Conservation (phyloP, 192 early-diverging fungal species). For the Allomyces macrogynus region DNA sequence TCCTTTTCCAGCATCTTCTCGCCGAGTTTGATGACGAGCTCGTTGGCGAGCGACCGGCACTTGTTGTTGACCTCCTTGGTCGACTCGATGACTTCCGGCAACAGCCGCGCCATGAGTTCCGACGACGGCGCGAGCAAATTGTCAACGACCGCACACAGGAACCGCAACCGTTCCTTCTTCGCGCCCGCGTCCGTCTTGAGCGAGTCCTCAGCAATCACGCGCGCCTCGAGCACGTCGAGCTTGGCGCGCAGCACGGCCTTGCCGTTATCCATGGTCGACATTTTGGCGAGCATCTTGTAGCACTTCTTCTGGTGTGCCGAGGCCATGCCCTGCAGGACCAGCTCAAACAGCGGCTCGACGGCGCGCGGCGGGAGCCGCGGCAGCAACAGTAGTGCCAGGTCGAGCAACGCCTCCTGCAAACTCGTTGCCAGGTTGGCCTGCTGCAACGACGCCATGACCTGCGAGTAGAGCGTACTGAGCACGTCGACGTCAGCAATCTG, state of each 20-base stretch:
- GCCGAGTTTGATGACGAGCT: constrained; percentile 76
- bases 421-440: background rate
- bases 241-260: background rate
- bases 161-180: constrained; percentile 59
- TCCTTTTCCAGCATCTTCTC: constrained; percentile 47
- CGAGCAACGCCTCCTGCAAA: background rate
- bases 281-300: background rate
- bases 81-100: constrained; percentile 78
- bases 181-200: constrained; percentile 11
- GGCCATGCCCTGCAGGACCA: background rate
- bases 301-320: background rate
- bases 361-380: background rate
- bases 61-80: constrained; percentile 90
- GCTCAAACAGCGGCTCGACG: background rate
- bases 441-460: background rate
- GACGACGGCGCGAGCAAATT: constrained; percentile 41
- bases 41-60: constrained; percentile 59
- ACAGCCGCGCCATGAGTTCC: constrained; percentile 63
- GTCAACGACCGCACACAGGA: constrained; percentile 42
- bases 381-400: background rate
- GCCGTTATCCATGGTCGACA: background rate
- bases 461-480: background rate
- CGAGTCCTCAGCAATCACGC: background rate
- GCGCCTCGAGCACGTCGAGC: background rate
- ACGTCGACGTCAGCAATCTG: background rate